Evolutionary conservation across 2,329 filamentous ascomycete genomes (phyloP).

Genomic region (Claviceps citrina): DNA sequence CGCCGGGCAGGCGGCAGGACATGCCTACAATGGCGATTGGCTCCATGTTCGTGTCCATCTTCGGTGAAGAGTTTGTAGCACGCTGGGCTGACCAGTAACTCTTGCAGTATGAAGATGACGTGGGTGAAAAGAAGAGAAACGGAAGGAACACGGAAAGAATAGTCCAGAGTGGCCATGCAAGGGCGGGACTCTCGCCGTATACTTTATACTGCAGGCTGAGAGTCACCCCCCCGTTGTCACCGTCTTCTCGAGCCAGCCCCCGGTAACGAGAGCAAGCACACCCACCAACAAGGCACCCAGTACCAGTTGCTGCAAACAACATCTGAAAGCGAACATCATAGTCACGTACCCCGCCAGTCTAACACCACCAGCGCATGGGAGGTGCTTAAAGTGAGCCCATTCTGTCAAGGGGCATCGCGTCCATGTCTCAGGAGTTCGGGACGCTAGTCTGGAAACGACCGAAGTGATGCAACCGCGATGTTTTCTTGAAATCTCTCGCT

Average conservation of each 20-base stretch:
- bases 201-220: background rate
- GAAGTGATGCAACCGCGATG: background rate
- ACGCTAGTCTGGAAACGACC: background rate
- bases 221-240: background rate
- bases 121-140: background rate
- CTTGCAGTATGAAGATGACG: background rate
- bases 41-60: constrained; percentile 2
- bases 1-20: constrained; percentile 30
- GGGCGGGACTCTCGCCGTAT: background rate
- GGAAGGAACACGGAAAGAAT: background rate
- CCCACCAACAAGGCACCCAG: background rate
- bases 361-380: background rate
- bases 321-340: background rate
- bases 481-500: no score
- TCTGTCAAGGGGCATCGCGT: background rate
- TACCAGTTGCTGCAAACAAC: background rate
- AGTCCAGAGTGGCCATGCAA: background rate
- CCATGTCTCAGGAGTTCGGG: background rate
- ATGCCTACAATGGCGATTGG: constrained; percentile 34
- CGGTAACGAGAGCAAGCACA: background rate
- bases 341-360: background rate
- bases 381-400: background rate
- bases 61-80: constrained; percentile 1
- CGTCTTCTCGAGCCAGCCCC: background rate
- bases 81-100: background rate